These are phyloP conservation scores for Chlamydomonas incerta DNA, from an alignment of 139 green algal species.

Conservation along the genomic window DNA sequence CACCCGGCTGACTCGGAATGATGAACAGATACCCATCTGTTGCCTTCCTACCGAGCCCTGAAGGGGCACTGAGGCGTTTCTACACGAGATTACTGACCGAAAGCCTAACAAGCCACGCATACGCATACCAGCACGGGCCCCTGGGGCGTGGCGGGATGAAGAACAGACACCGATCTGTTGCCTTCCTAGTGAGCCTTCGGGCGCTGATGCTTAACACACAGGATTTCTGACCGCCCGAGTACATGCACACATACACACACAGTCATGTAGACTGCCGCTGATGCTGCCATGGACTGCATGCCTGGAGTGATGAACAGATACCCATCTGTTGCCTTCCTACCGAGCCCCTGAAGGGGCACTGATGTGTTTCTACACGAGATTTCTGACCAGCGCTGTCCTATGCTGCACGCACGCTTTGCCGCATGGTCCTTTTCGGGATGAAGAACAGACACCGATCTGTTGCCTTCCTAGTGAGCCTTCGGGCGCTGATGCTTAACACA, in stretches of 20 bases:
- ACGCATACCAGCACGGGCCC: background rate
- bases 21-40: slow-evolving; percentile 14
- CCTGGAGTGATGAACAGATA: background rate
- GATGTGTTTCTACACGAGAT: slow-evolving; percentile 18
- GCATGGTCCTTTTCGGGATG: background rate
- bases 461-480: slow-evolving; percentile 8
- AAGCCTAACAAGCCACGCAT: background rate
- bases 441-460: slow-evolving; percentile 3
- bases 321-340: background rate
- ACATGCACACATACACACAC: background rate
- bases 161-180: slow-evolving; percentile 11
- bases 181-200: background rate
- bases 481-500: slow-evolving; percentile 6
- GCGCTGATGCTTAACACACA: slow-evolving; percentile 13
- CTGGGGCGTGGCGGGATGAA: background rate
- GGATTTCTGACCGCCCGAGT: slow-evolving; percentile 25
- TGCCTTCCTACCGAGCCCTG: slow-evolving; percentile 4
- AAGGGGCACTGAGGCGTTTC: background rate
- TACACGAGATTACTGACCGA: slow-evolving; percentile 32
- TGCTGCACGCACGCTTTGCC: background rate
- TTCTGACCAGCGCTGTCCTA: background rate
- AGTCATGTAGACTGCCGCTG: background rate
- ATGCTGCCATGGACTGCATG: background rate
- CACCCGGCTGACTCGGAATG: background rate
- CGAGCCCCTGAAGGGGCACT: background rate